Evolutionary conservation across 1,284 basidiomycete species (phyloP).

Genomic region (Ceratobasidium sp.): DNA sequence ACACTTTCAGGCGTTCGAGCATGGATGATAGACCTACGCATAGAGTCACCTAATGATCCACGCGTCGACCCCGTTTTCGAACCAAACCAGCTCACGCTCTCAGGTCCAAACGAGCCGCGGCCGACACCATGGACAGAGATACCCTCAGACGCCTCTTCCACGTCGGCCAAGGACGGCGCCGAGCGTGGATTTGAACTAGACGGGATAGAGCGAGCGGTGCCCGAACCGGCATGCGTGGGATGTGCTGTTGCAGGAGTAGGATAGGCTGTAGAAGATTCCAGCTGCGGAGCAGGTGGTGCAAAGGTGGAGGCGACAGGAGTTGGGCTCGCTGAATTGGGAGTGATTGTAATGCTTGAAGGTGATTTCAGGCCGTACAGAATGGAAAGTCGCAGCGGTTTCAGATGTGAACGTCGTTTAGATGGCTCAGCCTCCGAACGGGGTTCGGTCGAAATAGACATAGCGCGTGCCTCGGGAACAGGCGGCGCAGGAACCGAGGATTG

Average conservation of each 20-base stretch:
- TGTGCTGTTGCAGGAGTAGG: conserved; percentile 33
- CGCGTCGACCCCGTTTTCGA: conserved; percentile 26
- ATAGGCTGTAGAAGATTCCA: conserved; percentile 22
- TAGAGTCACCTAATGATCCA: conserved; percentile 29
- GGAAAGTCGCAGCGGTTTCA: conserved; percentile 39
- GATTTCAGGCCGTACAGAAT: conserved; percentile 27
- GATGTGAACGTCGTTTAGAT: conserved; percentile 26
- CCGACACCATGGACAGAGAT: conserved; percentile 5
- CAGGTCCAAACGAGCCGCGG: conserved; percentile 22
- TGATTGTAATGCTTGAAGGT: conserved; percentile 4
- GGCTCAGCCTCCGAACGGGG: conserved; percentile 15
- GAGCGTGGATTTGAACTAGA: conserved; percentile 10
- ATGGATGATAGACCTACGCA: conserved; percentile 12
- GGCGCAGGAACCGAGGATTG: not conserved
- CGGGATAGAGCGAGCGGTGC: conserved; percentile 25
- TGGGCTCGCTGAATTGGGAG: conserved; percentile 29
- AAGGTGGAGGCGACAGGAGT: not conserved
- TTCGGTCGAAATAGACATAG: conserved; percentile 16
- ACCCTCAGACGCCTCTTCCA: conserved; percentile 11
- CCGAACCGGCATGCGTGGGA: conserved; percentile 2
- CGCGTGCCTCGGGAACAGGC: not conserved
- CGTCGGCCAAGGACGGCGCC: conserved; percentile 3
- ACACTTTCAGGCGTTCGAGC: not conserved
- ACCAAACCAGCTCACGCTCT: conserved; percentile 37
- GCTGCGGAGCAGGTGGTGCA: not conserved